These are phyloP conservation scores for Achlya hypogyna DNA, from an alignment of 352 stramenopile species.

Conservation along the genomic window DNA sequence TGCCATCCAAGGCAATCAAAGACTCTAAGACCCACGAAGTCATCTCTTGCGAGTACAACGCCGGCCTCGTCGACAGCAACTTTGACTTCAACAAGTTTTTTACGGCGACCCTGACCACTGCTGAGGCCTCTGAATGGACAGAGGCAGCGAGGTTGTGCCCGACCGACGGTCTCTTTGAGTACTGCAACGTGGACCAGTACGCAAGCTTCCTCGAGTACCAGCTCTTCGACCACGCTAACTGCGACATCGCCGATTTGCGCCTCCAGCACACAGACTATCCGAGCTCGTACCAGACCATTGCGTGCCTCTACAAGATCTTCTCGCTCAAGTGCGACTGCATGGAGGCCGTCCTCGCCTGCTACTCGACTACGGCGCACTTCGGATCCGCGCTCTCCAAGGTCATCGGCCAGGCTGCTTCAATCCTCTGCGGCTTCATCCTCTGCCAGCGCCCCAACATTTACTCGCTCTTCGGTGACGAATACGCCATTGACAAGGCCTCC, in stretches of 20 bases:
- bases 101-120: too few species aligned
- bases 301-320: constrained; percentile 21
- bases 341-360: constrained; percentile 15
- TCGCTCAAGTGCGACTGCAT: constrained; percentile 22
- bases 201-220: neutral
- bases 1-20: too few species aligned
- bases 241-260: constrained; percentile 14
- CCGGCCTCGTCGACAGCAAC: neutral
- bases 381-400: constrained; percentile 10
- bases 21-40: too few species aligned
- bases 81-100: too few species aligned
- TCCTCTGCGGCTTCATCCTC: constrained; percentile 17
- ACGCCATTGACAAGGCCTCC: constrained; percentile 16
- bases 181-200: constrained; percentile 17
- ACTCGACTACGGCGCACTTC: constrained; percentile 6
- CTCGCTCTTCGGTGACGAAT: constrained; percentile 16
- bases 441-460: constrained; percentile 19
- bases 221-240: constrained; percentile 16
- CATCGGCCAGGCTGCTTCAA: constrained; percentile 16
- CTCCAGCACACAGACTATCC: constrained; percentile 1
- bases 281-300: constrained; percentile 16
- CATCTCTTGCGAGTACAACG: neutral
- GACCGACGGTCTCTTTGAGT: constrained; percentile 17
- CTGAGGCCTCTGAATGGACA: too few species aligned
- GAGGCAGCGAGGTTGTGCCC: constrained; percentile 10